These are phyloP conservation scores for Acacia concinna DNA, from an alignment of 331 rosid species.

Conservation along the genomic window DNA sequence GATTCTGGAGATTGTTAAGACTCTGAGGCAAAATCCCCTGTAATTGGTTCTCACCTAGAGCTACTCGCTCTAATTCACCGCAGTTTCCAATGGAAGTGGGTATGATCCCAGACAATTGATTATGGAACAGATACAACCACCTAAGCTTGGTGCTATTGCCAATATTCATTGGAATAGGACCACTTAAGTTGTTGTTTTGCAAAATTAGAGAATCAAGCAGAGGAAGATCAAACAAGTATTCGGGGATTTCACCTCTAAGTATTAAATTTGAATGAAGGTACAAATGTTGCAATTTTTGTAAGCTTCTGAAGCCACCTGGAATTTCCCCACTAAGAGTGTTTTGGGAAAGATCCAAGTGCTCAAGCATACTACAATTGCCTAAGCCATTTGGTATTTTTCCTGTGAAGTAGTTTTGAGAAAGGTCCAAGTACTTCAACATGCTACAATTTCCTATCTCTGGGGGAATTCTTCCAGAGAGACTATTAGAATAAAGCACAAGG, in stretches of 20 bases:
- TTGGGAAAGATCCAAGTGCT: constrained; percentile 33
- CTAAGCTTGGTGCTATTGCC: neutral
- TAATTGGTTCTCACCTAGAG: neutral
- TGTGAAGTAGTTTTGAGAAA: constrained; percentile 31
- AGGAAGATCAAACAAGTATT: neutral
- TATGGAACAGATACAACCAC: neutral
- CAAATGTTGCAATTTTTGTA: neutral
- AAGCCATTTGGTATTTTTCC: neutral
- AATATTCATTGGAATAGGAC: neutral
- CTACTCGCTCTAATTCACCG: neutral
- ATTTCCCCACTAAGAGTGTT: constrained; percentile 50
- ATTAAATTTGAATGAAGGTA: neutral
- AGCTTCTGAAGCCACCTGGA: constrained; percentile 33
- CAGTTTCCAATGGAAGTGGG: neutral
- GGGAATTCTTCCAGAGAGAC: constrained; percentile 50
- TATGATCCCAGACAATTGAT: neutral
- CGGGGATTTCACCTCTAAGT: neutral
- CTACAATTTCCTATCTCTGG: constrained; percentile 33
- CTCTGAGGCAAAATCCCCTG: neutral
- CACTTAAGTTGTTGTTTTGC: neutral
- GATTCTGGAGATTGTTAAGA: neutral
- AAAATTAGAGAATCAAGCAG: neutral
- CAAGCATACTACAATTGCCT: constrained; percentile 40
- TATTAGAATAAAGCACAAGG: constrained; percentile 35
- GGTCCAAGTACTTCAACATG: constrained; percentile 38